Base-by-base conservation (phyloP, 2,329 filamentous ascomycete genomes). In the Dryadomyces quercivorus region DNA sequence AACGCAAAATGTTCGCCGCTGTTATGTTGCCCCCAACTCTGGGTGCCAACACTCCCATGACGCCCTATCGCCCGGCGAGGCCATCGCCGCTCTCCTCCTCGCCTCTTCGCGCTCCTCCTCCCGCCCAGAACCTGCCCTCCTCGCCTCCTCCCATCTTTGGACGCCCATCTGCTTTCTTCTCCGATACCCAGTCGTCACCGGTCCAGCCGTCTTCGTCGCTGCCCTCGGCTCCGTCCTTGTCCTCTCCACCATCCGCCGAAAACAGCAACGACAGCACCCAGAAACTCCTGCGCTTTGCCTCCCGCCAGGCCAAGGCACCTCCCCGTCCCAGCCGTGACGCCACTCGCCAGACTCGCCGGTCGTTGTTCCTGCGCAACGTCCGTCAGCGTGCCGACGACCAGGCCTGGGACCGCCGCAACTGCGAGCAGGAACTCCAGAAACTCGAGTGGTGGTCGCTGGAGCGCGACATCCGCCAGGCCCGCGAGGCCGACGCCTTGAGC, bases 361-460 rank as follows among this genome's bases (percentile, higher is more conserved):
- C 78, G 36, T 71, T 85, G 55, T 92, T 92, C 61, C 69, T 92
- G 56, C 80, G 82, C 63, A 85, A 76, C 52, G 81, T 86, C 18
- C 73, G 80, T 56, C 76, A 81, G 61, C 75, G 78, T 44, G 70
- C 75, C 2, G 80, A 85, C 45, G 79, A 86, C 31, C 76, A 71
- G 61, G 69, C 71, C 21, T 85, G 81, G 75, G 73, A 78, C 61
- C 71, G 75, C 52, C 71, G 82, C 59, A 81, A 82, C 26, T 80
- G 82, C 2, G 82, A 85, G 61, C 80, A 84, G 61, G 77, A 80
- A 65, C 73, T 51, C 16, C 26, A 73, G 21, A 70, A 69, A 54
- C 66, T 73, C 16, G 72, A 75, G 59, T 73, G 70, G 70, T 65
- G 63, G 49, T 65, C 68, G 15, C 57, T 71, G 22, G 67, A 71